Evolutionary conservation across 2,329 filamentous ascomycete species (phyloP), one percentile per base, ranked within the genome.

Genomic region (Alternaria dauci): DNA sequence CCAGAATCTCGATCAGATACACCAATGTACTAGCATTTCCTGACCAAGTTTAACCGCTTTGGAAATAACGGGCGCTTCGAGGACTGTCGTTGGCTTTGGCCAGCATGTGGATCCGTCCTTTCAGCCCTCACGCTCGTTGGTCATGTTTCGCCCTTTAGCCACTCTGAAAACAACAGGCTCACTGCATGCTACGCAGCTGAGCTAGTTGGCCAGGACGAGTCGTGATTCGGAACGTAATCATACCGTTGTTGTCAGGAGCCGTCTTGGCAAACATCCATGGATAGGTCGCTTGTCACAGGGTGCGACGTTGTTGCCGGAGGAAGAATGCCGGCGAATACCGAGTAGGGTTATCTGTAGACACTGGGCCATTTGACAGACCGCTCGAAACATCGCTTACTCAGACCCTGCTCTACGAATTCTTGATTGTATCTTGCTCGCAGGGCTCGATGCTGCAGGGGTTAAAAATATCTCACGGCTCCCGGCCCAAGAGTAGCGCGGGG

Each of bases 141-240:
- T 59, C 48, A 66, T 68, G 62, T 68, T 68, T 67, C 55, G 58
- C 41, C 52, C 44, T 58, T 46, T 63, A 51, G 54, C 66, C 53
- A 61, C 47, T 47, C 66, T 62, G 51, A 59, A 52, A 58, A 43
- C 56, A 60, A 36, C 41, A 56, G 43, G 59, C 38, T 55, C 47
- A 26, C 47, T 42, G 46, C 38, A 41, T 61, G 55, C 46, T 28
- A 56, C 53, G 39, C 30, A 52, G 26, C 32, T 46, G 52, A 52
- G 26, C 46, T 51, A 55, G 47, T 58, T 52, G 59, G 52, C 36
- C 9, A 55, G 39, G 56, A 55, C 54, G 44, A 61, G 42, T 55
- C 46, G 58, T 55, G 55, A 53, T 62, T 61, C 60, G 56, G 50
- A 65, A 65, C 57, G 55, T 55, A 58, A 61, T 65, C 50, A 62